Evolutionary conservation across 2,329 filamentous ascomycete genomes (phyloP).

Genomic region (Epichloe coenophiala): DNA sequence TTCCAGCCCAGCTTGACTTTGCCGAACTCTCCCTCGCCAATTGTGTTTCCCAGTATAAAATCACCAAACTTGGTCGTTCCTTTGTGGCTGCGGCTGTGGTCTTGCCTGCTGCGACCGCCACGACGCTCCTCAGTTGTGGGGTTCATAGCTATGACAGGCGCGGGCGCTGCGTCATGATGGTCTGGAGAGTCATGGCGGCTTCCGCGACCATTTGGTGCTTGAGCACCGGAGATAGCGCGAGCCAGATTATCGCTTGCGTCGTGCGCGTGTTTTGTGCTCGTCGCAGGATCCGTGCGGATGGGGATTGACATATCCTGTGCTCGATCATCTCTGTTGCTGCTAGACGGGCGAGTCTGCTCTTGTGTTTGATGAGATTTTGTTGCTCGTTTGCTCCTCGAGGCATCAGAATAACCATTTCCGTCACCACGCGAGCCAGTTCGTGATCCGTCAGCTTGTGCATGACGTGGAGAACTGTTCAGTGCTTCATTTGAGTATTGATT

Average conservation of each 20-base stretch:
- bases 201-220: constrained; percentile 17
- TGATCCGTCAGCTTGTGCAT: constrained; percentile 22
- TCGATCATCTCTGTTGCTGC: constrained; percentile 27
- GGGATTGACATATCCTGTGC: constrained; percentile 26
- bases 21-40: constrained; percentile 95
- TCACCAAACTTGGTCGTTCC: constrained; percentile 75
- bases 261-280: constrained; percentile 45
- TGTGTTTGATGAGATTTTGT: constrained; percentile 14
- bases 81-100: constrained; percentile 45
- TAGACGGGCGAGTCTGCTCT: constrained; percentile 27
- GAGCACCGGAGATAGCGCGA: constrained; percentile 42
- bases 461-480: constrained; percentile 28
- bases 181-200: constrained; percentile 14
- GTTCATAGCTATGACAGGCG: constrained; percentile 30
- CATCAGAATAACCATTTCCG: constrained; percentile 15
- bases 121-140: constrained; percentile 33
- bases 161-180: constrained; percentile 30
- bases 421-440: constrained; percentile 22
- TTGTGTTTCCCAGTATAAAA: constrained; percentile 88
- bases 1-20: constrained; percentile 99
- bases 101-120: constrained; percentile 42
- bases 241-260: constrained; percentile 72
- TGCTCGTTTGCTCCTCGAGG: constrained; percentile 18
- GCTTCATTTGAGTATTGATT: constrained; percentile 32
- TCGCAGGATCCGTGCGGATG: constrained; percentile 28